Evolutionary conservation across 306 rosid genomes (phyloP).

Genomic region (Benincasa hispida): DNA sequence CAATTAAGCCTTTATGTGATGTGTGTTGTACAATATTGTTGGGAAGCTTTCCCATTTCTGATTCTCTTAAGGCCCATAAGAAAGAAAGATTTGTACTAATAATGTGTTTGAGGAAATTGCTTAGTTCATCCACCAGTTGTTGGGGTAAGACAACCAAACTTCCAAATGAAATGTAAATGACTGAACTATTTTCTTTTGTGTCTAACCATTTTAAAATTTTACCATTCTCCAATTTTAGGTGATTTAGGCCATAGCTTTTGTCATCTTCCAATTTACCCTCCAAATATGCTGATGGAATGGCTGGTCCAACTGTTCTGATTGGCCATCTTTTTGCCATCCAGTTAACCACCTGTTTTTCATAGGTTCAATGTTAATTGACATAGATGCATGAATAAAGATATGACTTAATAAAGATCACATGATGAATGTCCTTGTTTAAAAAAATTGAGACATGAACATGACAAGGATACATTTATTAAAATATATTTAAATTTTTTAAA

Average conservation of each 20-base stretch:
- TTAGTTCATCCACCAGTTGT: slow-evolving; percentile 11
- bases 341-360: not conserved
- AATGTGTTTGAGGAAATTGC: not conserved
- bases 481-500: no score
- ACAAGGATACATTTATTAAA: no score
- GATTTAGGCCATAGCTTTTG: slow-evolving; percentile 2
- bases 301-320: slow-evolving; percentile 13
- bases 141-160: slow-evolving; percentile 4
- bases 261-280: slow-evolving; percentile 9
- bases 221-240: not conserved
- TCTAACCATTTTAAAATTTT: slow-evolving; percentile 9
- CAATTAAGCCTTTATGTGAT: slow-evolving; percentile 10
- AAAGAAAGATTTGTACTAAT: not conserved
- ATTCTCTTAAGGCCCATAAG: slow-evolving; percentile 14
- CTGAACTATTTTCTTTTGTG: not conserved
- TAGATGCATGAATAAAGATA: no score
- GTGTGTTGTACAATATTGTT: not conserved
- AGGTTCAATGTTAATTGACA: no score
- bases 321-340: slow-evolving; percentile 11
- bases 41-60: slow-evolving; percentile 13
- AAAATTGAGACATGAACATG: no score
- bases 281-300: slow-evolving; percentile 16
- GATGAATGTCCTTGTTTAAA: no score
- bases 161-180: slow-evolving; percentile 18
- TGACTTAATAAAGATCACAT: no score